phyloP scores from a whole-genome alignment of 192 early-diverging fungal species.

The Linnemannia elongata region DNA sequence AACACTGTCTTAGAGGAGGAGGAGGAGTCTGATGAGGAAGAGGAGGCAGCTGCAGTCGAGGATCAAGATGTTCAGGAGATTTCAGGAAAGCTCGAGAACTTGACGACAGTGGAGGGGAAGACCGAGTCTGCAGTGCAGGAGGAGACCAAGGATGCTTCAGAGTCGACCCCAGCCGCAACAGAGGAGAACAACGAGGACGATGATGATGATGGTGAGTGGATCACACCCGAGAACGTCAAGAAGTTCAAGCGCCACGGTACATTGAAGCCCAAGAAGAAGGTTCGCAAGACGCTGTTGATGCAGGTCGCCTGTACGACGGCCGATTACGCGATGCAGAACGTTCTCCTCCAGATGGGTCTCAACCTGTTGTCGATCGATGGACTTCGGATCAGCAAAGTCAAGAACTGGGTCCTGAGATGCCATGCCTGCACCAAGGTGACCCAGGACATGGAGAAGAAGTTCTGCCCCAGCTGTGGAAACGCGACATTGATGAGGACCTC shows the following conservation, averaged over 20 bases:
- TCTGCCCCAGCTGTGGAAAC: slow-evolving; percentile 94
- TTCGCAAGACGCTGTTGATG: slow-evolving; percentile 55
- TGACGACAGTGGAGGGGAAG: slow-evolving; percentile 25
- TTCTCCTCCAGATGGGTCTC: slow-evolving; percentile 93
- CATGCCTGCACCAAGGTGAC: slow-evolving; percentile 93
- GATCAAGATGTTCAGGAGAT: slow-evolving; percentile 45
- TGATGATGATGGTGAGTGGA: slow-evolving; percentile 88
- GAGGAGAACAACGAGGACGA: slow-evolving; percentile 57
- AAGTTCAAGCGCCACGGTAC: slow-evolving; percentile 74
- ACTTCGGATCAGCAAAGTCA: slow-evolving; percentile 77
- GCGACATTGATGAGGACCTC: slow-evolving; percentile 88
- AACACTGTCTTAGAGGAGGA: slow-evolving; percentile 50
- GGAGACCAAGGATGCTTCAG: not conserved
- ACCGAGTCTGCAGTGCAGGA: not conserved
- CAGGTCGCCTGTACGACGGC: slow-evolving; percentile 90
- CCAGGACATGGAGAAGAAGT: slow-evolving; percentile 88
- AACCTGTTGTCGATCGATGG: slow-evolving; percentile 89
- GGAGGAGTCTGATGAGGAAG: slow-evolving; percentile 26
- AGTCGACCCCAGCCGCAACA: not conserved
- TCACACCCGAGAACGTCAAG: slow-evolving; percentile 91
- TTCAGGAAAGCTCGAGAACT: slow-evolving; percentile 35
- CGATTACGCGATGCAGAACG: slow-evolving; percentile 98
- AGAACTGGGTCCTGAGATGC: slow-evolving; percentile 93
- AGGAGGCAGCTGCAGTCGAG: not conserved
- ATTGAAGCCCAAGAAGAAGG: slow-evolving; percentile 56